These are phyloP conservation scores for Leptographium procerum DNA, from an alignment of 2,329 filamentous ascomycete genomes.

Conservation along the genomic window DNA sequence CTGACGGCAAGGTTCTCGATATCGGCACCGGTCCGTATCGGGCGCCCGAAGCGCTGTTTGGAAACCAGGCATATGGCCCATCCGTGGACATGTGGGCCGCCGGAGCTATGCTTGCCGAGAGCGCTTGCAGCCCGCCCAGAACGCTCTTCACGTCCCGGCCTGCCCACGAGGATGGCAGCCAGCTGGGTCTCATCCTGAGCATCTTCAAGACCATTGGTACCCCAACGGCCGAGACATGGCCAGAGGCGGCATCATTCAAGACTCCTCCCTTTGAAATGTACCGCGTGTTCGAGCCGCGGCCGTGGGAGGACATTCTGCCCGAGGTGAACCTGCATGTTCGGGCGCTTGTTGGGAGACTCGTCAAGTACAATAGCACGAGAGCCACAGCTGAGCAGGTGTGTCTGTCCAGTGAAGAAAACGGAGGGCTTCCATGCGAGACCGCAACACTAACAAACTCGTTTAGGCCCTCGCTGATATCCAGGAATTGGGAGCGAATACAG, in stretches of 20 bases:
- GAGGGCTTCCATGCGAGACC: background rate
- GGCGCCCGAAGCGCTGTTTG: conserved; percentile 80
- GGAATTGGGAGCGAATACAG: background rate
- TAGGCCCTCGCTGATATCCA: conserved; percentile 1
- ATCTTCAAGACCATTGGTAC: conserved; percentile 90
- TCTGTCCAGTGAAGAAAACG: background rate
- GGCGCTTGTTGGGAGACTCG: conserved; percentile 54
- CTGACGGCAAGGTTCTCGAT: conserved; percentile 68
- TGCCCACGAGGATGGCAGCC: conserved; percentile 69
- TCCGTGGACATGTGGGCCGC: conserved; percentile 82
- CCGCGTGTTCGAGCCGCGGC: conserved; percentile 53
- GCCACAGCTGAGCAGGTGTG: conserved; percentile 51
- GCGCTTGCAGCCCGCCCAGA: conserved; percentile 37
- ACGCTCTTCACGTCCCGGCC: conserved; percentile 72
- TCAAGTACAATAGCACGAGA: conserved; percentile 63
- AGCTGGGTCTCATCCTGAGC: conserved; percentile 79
- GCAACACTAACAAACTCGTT: background rate
- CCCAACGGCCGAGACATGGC: conserved; percentile 71
- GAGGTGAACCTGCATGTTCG: conserved; percentile 45
- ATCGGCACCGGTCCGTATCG: conserved; percentile 89
- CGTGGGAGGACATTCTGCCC: conserved; percentile 62
- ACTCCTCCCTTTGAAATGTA: conserved; percentile 88
- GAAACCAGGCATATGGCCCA: conserved; percentile 58
- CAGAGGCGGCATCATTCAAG: conserved; percentile 56
- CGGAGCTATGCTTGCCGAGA: conserved; percentile 77